Evolutionary conservation across 2,329 filamentous ascomycete species (phyloP).

Genomic region (Stemphylium lycopersici): DNA sequence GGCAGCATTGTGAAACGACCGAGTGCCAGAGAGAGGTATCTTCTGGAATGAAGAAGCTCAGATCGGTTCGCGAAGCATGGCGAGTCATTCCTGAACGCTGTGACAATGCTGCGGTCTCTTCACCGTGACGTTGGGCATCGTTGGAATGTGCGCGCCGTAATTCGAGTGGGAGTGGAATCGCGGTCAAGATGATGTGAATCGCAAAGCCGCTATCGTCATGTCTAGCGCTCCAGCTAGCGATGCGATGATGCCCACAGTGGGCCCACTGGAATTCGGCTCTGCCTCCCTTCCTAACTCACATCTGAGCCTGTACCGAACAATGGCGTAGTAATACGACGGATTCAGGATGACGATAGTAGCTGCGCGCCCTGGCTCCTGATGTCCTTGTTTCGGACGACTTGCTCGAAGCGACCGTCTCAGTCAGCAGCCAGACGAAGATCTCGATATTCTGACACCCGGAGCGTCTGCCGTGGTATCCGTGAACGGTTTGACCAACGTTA

Average conservation of each 20-base stretch:
- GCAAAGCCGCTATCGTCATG: background rate
- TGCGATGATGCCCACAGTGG: constrained; percentile 23
- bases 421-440: background rate
- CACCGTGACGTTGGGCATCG: background rate
- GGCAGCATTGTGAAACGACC: constrained; percentile 23
- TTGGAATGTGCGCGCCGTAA: background rate
- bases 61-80: constrained; percentile 7
- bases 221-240: constrained; percentile 12
- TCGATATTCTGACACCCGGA: background rate
- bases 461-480: constrained; percentile 5
- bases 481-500: constrained; percentile 1
- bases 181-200: constrained; percentile 14
- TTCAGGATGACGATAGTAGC: background rate
- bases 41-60: constrained; percentile 19
- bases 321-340: constrained; percentile 4
- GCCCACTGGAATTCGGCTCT: background rate
- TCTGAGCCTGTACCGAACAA: constrained; percentile 12
- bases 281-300: constrained; percentile 6
- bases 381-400: background rate
- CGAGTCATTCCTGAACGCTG: constrained; percentile 14
- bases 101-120: background rate
- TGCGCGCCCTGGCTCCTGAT: background rate
- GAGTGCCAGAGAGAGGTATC: constrained; percentile 13
- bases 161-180: constrained; percentile 3
- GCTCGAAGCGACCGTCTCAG: constrained; percentile 2